These are phyloP conservation scores for Mrakia gelida DNA, from an alignment of 768 basidiomycete species.

Conservation along the genomic window DNA sequence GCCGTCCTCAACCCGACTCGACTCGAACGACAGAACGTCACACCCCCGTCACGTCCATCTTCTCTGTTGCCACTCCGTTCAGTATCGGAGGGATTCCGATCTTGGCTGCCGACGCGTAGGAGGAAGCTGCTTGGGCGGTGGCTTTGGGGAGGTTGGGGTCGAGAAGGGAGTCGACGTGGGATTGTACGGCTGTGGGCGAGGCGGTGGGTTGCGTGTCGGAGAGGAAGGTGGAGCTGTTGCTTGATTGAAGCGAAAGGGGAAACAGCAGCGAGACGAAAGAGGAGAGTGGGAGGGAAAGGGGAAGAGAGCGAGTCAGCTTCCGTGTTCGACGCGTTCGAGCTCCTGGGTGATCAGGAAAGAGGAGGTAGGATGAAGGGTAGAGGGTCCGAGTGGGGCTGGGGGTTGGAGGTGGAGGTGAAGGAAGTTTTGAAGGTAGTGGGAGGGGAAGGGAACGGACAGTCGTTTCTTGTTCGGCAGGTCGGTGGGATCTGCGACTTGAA, in stretches of 20 bases:
- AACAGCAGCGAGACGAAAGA: neutral
- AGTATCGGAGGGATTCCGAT: constrained; percentile 30
- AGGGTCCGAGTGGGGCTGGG: neutral
- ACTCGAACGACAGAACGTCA: no score
- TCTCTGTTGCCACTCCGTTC: neutral
- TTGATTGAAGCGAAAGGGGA: no score
- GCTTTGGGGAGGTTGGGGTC: constrained; percentile 10
- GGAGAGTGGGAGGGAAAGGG: neutral
- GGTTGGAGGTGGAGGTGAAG: neutral
- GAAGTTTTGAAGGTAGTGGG: neutral
- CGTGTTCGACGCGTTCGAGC: no score
- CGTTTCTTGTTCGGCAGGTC: constrained; percentile 32
- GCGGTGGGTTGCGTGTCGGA: constrained; percentile 15
- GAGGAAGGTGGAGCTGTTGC: constrained; percentile 24
- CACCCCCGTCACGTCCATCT: neutral
- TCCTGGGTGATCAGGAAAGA: neutral
- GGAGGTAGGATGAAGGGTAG: neutral
- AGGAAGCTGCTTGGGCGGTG: constrained; percentile 12
- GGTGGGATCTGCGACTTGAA: neutral
- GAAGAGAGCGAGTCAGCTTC: no score
- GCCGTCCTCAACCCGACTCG: no score
- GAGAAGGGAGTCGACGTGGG: neutral
- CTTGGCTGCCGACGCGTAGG: constrained; percentile 17
- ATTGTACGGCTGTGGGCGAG: constrained; percentile 1
- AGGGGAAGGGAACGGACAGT: constrained; percentile 18